Evolutionary conservation across 1,284 basidiomycete species (phyloP).

Genomic region (Xerocomus nothofagi): DNA sequence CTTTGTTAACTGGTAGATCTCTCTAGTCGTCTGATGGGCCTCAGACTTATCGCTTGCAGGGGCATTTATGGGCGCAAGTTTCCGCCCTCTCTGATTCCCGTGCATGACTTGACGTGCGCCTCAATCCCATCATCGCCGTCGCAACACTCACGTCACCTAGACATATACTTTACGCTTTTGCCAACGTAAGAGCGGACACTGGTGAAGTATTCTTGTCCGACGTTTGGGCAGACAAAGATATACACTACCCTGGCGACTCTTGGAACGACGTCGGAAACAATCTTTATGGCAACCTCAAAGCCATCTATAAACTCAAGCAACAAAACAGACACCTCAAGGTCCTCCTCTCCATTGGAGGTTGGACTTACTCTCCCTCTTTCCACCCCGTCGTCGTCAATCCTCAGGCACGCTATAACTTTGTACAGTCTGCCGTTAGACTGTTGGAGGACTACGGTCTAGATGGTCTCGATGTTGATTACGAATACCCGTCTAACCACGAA

Average conservation of each 20-base stretch:
- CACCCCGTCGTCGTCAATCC: conserved; percentile 74
- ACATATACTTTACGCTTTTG: conserved; percentile 88
- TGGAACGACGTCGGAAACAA: conserved; percentile 88
- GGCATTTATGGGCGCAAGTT: conserved; percentile 95
- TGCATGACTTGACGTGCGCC: conserved; percentile 80
- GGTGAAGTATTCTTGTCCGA: conserved; percentile 91
- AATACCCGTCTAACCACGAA: conserved; percentile 72
- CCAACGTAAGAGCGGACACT: conserved; percentile 77
- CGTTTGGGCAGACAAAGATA: conserved; percentile 91
- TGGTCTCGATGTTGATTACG: conserved; percentile 81
- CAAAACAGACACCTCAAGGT: conserved; percentile 83
- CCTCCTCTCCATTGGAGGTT: conserved; percentile 86
- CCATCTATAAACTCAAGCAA: conserved; percentile 88
- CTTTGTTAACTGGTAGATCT: conserved; percentile 71
- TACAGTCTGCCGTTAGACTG: conserved; percentile 72
- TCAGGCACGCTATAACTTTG: conserved; percentile 70
- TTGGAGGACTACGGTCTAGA: conserved; percentile 81
- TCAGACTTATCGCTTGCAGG: conserved; percentile 46
- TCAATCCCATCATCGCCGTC: background rate
- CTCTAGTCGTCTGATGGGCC: background rate
- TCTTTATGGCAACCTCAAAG: conserved; percentile 94
- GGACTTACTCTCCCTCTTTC: conserved; percentile 83
- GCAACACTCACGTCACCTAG: conserved; percentile 37
- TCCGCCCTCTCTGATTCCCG: conserved; percentile 79
- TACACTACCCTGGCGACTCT: conserved; percentile 81